phyloP scores from a whole-genome alignment of 75 land plant genomes.

The Sequoiadendron giganteum region DNA sequence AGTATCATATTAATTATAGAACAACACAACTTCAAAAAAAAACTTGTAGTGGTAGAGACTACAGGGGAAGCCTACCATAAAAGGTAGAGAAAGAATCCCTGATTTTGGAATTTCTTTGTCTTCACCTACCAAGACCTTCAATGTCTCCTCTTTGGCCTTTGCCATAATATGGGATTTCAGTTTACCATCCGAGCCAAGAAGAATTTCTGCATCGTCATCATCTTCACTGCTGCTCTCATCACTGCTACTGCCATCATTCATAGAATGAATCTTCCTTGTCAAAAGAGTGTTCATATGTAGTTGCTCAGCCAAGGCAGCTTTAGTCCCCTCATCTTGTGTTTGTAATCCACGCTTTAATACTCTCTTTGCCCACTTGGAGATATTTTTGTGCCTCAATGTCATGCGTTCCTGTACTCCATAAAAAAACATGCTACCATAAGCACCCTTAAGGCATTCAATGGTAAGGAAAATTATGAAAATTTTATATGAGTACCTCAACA shows the following conservation, averaged over 20 bases:
- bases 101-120: slow-evolving; percentile 67
- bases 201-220: slow-evolving; percentile 24
- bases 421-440: slow-evolving; percentile 4
- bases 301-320: slow-evolving; percentile 85
- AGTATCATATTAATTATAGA: not conserved
- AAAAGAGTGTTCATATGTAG: slow-evolving; percentile 61
- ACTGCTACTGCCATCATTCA: slow-evolving; percentile 45
- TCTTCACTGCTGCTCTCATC: slow-evolving; percentile 52
- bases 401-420: slow-evolving; percentile 72
- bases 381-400: slow-evolving; percentile 90
- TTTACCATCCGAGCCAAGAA: slow-evolving; percentile 22
- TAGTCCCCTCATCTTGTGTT: slow-evolving; percentile 80
- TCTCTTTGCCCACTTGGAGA: slow-evolving; percentile 87
- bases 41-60: not conserved
- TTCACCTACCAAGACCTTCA: slow-evolving; percentile 43
- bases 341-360: slow-evolving; percentile 73
- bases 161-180: slow-evolving; percentile 32
- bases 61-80: slow-evolving; percentile 57
- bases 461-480: not conserved
- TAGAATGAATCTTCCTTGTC: slow-evolving; percentile 76
- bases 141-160: slow-evolving; percentile 53
- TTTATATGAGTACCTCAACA: slow-evolving; percentile 59
- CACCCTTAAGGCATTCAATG: not conserved
- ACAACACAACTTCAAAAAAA: not conserved
- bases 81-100: slow-evolving; percentile 78